A percentile compares a stretch with the other conserved stretches of the same genome.
Evolutionary conservation across 2,329 filamentous ascomycete species (phyloP).

Genomic region (Periconia sp.): DNA sequence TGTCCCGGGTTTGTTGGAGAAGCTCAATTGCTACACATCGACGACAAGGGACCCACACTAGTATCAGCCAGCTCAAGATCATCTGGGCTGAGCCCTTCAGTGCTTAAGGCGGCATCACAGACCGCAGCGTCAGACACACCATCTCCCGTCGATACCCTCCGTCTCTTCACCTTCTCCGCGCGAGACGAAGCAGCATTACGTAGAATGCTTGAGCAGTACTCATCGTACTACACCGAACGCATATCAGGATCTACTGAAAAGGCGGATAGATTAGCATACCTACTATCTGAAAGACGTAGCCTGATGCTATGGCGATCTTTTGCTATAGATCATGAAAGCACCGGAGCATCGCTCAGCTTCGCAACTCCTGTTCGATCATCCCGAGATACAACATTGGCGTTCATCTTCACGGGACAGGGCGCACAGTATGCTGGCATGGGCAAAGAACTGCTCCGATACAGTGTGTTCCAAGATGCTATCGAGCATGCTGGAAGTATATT

Average conservation of each 20-base stretch:
- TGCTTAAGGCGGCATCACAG: too few relatives aligned
- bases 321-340: not conserved
- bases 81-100: too few relatives aligned
- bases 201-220: not conserved
- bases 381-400: constrained; percentile 1
- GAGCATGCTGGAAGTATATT: too few relatives aligned
- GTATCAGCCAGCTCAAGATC: too few relatives aligned
- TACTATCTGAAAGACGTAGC: not conserved
- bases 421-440: constrained; percentile 21
- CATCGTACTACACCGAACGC: not conserved
- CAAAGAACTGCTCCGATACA: constrained; percentile 5
- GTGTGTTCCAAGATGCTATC: too few relatives aligned
- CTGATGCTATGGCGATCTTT: constrained; percentile 1
- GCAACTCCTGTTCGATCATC: not conserved
- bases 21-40: too few relatives aligned
- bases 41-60: too few relatives aligned
- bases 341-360: not conserved
- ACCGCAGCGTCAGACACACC: too few relatives aligned
- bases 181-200: not conserved
- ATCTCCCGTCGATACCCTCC: too few relatives aligned
- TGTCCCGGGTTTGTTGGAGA: too few relatives aligned
- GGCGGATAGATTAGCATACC: constrained; percentile 16
- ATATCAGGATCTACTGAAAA: not conserved
- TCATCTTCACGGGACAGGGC: constrained; percentile 26
- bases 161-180: too few relatives aligned